phyloP scores from a whole-genome alignment of 441 rosid species.

The Croton setiger region DNA sequence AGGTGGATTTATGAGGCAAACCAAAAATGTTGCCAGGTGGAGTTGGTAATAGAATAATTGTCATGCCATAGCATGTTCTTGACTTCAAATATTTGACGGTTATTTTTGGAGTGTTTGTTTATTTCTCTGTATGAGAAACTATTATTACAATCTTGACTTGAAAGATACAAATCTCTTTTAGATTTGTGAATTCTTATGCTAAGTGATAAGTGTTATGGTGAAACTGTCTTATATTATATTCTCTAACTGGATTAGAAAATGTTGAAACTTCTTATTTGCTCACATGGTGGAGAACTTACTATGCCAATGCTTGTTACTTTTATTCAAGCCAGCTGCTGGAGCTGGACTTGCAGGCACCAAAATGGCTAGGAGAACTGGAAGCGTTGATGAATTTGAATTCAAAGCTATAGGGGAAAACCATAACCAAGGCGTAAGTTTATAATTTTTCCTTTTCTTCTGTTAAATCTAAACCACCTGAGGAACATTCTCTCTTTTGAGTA shows the following conservation, averaged over 20 bases:
- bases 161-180: not conserved
- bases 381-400: conserved; percentile 83
- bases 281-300: not conserved
- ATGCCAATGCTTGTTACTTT: conserved; percentile 3
- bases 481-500: not conserved
- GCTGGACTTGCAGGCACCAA: conserved; percentile 96
- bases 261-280: not conserved
- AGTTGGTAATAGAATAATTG: not conserved
- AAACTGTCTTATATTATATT: not conserved
- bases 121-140: not conserved
- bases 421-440: conserved; percentile 77
- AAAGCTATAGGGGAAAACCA: conserved; percentile 72
- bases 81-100: not conserved
- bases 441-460: not conserved
- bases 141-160: not conserved
- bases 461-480: not conserved
- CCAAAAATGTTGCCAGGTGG: not conserved
- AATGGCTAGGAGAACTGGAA: conserved; percentile 92
- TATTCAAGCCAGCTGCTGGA: conserved; percentile 75
- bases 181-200: not conserved
- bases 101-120: not conserved
- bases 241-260: not conserved
- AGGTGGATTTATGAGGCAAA: not conserved
- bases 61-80: not conserved
- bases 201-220: not conserved